Percentiles rank a stretch among this genome's conserved stretches.
Evolutionary conservation across 306 rosid species (phyloP).

Genomic region (Vachellia pachyceras): DNA sequence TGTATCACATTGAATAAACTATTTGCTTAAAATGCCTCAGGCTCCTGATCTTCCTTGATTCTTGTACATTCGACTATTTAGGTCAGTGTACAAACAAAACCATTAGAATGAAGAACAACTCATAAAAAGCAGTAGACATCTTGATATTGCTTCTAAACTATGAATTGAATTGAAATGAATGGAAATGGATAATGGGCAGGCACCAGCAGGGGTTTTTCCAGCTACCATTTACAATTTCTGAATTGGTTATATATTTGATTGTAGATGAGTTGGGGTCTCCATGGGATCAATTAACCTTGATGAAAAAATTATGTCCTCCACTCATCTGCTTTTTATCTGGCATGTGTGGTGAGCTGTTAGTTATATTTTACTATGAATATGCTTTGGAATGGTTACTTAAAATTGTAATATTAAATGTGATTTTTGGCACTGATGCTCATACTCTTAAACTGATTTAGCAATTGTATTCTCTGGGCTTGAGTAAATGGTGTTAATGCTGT

Average conservation of each 20-base stretch:
- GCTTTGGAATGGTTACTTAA: too few relatives aligned
- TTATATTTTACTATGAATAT: too few relatives aligned
- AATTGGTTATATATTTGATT: constrained; percentile 18
- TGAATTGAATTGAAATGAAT: too few relatives aligned
- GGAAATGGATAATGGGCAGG: too few relatives aligned
- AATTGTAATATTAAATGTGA: too few relatives aligned
- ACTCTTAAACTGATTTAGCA: too few relatives aligned
- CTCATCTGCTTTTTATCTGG: too few relatives aligned
- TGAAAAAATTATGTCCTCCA: constrained; percentile 7
- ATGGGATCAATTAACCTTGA: neutral
- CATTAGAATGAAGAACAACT: neutral
- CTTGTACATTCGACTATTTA: neutral
- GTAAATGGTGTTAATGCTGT: too few relatives aligned
- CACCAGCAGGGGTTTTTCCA: constrained; percentile 15
- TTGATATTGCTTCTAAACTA: constrained; percentile 36
- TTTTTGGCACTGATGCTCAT: too few relatives aligned
- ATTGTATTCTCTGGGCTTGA: too few relatives aligned
- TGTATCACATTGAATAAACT: neutral
- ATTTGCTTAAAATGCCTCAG: neutral
- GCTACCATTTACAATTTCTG: constrained; percentile 23
- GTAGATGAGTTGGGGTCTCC: constrained; percentile 26
- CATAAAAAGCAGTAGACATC: neutral
- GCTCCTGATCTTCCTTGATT: neutral
- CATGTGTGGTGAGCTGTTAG: too few relatives aligned
- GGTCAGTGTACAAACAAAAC: neutral